Conservation (phyloP, 768 basidiomycete species). For the Lactarius pseudohatsudake region DNA sequence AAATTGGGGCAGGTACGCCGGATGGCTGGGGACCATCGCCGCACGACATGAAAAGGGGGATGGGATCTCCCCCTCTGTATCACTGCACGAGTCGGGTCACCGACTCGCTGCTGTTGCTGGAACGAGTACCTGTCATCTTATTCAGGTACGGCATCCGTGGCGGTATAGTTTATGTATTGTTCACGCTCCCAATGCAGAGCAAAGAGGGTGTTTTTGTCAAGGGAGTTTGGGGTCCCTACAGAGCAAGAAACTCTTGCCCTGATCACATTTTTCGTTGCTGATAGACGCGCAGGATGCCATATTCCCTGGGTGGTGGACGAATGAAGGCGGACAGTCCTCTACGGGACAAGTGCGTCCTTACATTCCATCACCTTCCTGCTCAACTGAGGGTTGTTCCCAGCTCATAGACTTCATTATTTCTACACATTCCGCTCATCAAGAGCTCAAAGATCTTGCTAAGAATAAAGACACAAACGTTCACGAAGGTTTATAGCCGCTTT, state of each 20-base stretch:
- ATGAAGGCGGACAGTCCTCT: slow-evolving; percentile 97
- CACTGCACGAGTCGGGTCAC: slow-evolving; percentile 75
- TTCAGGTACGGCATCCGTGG: slow-evolving; percentile 55
- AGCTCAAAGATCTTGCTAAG: slow-evolving; percentile 64
- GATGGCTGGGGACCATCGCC: slow-evolving; percentile 95
- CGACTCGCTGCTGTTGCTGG: slow-evolving; percentile 92
- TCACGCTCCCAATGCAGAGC: slow-evolving; percentile 49
- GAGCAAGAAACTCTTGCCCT: slow-evolving; percentile 41
- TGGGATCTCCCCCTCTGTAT: slow-evolving; percentile 49
- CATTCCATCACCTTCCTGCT: background rate
- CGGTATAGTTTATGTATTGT: background rate
- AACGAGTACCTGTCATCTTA: slow-evolving; percentile 94
- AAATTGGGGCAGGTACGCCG: slow-evolving; percentile 65
- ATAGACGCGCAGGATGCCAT: slow-evolving; percentile 63
- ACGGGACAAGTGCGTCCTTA: slow-evolving; percentile 73
- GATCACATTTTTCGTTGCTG: slow-evolving; percentile 16
- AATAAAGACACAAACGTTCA: slow-evolving; percentile 60
- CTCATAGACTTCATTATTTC: slow-evolving; percentile 94
- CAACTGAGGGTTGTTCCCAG: slow-evolving; percentile 38
- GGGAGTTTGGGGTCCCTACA: slow-evolving; percentile 93
- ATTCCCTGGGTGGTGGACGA: slow-evolving; percentile 99
- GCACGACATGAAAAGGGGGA: slow-evolving; percentile 61
- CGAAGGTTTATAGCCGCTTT: slow-evolving; percentile 41
- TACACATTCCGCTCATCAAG: slow-evolving; percentile 82
- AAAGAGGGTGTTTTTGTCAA: slow-evolving; percentile 81